Evolutionary conservation across 371 early-diverging fungal species (phyloP).

Genomic region (Chytridium lagenaria): DNA sequence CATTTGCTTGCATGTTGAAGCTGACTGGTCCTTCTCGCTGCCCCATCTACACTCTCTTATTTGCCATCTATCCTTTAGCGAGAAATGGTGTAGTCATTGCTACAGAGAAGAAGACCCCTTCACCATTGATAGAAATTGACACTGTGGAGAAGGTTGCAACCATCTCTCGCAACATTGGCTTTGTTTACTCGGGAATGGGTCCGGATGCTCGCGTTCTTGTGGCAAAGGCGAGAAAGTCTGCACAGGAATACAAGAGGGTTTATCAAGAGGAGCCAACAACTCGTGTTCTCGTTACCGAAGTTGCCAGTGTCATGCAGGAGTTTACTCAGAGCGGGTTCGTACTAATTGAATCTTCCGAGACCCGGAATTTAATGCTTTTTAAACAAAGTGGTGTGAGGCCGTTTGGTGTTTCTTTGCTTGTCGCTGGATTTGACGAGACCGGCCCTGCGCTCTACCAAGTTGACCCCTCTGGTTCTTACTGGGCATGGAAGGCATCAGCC

Average conservation of each 20-base stretch:
- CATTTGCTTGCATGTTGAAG: too few species aligned
- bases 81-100: conserved; percentile 96
- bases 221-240: conserved; percentile 93
- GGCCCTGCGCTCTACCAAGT: conserved; percentile 97
- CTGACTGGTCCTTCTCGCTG: too few species aligned
- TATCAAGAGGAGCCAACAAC: conserved; percentile 95
- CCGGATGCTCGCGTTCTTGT: conserved; percentile 97
- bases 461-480: conserved; percentile 98
- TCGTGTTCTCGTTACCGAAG: conserved; percentile 92
- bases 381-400: conserved; percentile 94
- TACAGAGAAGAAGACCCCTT: conserved; percentile 95
- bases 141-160: conserved; percentile 88
- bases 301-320: conserved; percentile 97
- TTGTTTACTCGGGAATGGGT: conserved; percentile 99
- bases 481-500: conserved; percentile 97
- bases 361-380: conserved; percentile 6
- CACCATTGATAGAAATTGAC: conserved; percentile 90
- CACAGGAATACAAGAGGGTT: conserved; percentile 92
- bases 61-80: neutral
- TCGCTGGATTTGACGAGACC: conserved; percentile 93
- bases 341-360: neutral
- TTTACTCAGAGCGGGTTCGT: conserved; percentile 96
- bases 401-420: conserved; percentile 97
- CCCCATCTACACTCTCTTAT: too few species aligned
- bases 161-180: conserved; percentile 91